Conservation (phyloP, 2,329 filamentous ascomycete genomes). For the Neocatenulostroma microsporum region DNA sequence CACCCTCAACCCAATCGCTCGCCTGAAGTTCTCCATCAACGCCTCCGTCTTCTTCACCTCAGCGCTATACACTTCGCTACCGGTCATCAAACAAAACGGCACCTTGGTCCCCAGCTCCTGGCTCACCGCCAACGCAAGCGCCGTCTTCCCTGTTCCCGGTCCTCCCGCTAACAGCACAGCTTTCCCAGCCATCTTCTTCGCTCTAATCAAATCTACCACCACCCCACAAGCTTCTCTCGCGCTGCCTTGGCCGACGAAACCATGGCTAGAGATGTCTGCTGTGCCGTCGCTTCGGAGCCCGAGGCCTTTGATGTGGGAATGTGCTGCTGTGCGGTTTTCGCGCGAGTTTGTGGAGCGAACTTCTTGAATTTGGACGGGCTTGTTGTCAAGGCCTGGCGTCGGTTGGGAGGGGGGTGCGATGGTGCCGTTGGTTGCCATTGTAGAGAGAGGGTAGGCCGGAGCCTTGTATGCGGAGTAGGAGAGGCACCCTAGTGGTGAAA, state of each 20-base stretch:
- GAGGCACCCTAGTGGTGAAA: too few relatives aligned
- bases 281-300: constrained; percentile 79
- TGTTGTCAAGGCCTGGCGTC: constrained; percentile 6
- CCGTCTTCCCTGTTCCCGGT: constrained; percentile 94
- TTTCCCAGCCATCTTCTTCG: constrained; percentile 95
- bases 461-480: too few relatives aligned
- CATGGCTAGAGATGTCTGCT: constrained; percentile 68
- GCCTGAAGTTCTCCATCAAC: constrained; percentile 97
- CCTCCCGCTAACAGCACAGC: constrained; percentile 90
- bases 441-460: too few relatives aligned
- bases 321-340: constrained; percentile 91
- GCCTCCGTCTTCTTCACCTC: constrained; percentile 99
- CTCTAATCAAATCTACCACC: constrained; percentile 88
- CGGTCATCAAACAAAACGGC: constrained; percentile 95
- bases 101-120: constrained; percentile 98
- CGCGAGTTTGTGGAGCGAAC: constrained; percentile 42
- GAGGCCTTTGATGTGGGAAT: constrained; percentile 95
- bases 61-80: constrained; percentile 93
- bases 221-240: constrained; percentile 96
- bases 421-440: constrained; percentile 13
- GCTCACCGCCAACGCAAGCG: constrained; percentile 86
- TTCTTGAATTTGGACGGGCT: constrained; percentile 29
- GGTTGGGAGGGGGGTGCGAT: constrained; percentile 8
- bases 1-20: constrained; percentile 92
- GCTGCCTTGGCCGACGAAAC: constrained; percentile 81